Evolutionary conservation across 2,329 filamentous ascomycete species (phyloP), one percentile per base, ranked within the genome.

Genomic region (Dactylonectria macrodidyma): DNA sequence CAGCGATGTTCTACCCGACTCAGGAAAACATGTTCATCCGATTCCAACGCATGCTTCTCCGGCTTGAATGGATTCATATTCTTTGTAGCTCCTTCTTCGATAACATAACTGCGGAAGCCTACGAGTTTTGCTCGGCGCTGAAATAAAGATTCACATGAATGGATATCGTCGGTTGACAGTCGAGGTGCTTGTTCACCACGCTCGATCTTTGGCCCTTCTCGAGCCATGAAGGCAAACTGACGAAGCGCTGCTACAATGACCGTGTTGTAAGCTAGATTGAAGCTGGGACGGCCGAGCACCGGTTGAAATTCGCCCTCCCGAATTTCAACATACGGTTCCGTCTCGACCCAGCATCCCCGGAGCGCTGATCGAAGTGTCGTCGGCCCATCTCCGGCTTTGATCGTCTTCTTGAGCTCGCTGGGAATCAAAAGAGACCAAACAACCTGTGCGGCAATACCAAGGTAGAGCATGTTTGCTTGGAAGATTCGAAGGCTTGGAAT

Each of bases 301-400:
- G 44, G 44, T 47, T 47, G 44, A 47, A 47, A 47, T 47, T 47
- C 44, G 44, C 44, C 44, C 44, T 47, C 44, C 44, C 16, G 44
- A 47, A 19, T 47, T 47, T 47, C 16, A 47, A 47, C 44, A 6
- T 47, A 47, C 16, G 16, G 44, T n/a, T 47, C 44, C 5, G 16
- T 47, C 44, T 47, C 16, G 16, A 47, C 44, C 44, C 16, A 47
- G 44, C 16, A 47, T 22, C 44, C n/a, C 44, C 16, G 16, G 44
- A 47, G 44, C 44, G 16, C 44, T 47, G 16, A 47, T 47, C 22
- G 16, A 47, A 47, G 44, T 47, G 16, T 47, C 16, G 16, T 47
- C 16, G 44, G 44, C 44, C 44, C 16, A 47, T 47, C 44, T 47
- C 44, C 16, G 16, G n/a, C 44, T 19, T 19, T 47, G 16, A 38